Percentiles rank a stretch among this genome's conserved stretches.
Conservation (phyloP, 1,284 basidiomycete genomes). For the Gomphus bonarii region DNA sequence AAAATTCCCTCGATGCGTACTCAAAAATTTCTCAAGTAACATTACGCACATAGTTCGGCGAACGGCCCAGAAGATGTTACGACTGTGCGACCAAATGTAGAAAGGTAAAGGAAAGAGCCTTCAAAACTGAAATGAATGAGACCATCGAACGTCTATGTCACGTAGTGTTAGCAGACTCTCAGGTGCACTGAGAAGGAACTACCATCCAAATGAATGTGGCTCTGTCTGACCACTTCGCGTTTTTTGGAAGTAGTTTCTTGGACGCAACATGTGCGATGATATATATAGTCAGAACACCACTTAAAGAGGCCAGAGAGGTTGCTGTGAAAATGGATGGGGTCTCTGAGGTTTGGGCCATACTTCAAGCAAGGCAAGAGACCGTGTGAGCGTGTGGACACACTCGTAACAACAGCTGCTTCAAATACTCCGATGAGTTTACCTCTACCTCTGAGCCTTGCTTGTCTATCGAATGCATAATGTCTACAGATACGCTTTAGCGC, state of each 20-base stretch:
- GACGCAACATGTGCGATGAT: slow-evolving; percentile 41
- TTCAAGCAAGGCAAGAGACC: background rate
- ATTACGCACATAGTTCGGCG: slow-evolving; percentile 64
- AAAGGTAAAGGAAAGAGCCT: slow-evolving; percentile 68
- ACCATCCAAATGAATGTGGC: slow-evolving; percentile 70
- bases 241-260: slow-evolving; percentile 46
- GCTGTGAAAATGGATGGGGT: slow-evolving; percentile 40
- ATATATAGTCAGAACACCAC: slow-evolving; percentile 41
- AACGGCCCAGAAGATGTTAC: slow-evolving; percentile 58
- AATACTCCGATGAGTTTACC: no score
- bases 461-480: no score
- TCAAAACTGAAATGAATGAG: slow-evolving; percentile 74
- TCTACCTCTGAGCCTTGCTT: no score
- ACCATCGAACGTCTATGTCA: slow-evolving; percentile 58
- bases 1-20: slow-evolving; percentile 20
- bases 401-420: no score
- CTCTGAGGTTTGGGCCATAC: background rate
- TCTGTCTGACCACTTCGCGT: slow-evolving; percentile 49
- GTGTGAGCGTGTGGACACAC: background rate
- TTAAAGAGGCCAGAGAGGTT: slow-evolving; percentile 55
- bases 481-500: no score
- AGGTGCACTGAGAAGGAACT: background rate
- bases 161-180: background rate
- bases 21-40: background rate
- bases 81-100: slow-evolving; percentile 61